Evolutionary conservation across 2,329 filamentous ascomycete genomes (phyloP).

Genomic region (Fusarium brachygibbosum): DNA sequence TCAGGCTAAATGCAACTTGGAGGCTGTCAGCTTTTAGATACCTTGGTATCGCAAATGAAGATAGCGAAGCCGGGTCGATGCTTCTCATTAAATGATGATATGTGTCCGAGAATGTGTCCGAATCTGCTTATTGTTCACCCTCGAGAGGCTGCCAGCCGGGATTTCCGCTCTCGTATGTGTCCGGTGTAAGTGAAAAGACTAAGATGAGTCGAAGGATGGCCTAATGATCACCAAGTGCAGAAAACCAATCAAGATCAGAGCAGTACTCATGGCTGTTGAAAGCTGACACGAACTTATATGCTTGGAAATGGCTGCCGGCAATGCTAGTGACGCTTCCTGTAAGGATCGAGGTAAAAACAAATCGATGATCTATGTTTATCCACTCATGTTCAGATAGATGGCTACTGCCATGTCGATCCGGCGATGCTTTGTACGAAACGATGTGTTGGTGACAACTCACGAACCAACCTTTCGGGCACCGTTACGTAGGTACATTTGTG

Average conservation of each 20-base stretch:
- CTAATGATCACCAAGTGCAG: background rate
- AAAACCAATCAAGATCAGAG: too few relatives aligned
- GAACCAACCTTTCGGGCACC: background rate
- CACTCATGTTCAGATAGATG: background rate
- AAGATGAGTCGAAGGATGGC: background rate
- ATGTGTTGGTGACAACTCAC: background rate
- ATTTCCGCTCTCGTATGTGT: background rate
- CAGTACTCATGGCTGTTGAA: background rate
- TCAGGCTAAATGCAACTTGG: background rate
- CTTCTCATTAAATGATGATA: background rate
- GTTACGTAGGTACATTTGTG: background rate
- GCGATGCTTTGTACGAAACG: background rate
- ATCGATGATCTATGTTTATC: background rate
- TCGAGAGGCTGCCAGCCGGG: too few relatives aligned
- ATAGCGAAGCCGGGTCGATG: background rate
- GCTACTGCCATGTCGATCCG: background rate
- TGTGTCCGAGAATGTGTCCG: constrained; percentile 25
- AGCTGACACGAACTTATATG: background rate
- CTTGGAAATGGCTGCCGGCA: background rate
- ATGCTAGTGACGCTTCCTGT: background rate
- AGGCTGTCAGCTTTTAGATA: constrained; percentile 28
- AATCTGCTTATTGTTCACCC: constrained; percentile 8
- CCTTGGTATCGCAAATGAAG: background rate
- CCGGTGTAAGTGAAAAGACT: background rate
- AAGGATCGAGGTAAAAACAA: background rate